A percentile compares a stretch with the other conserved stretches of the same genome.
Conservation (phyloP, 768 basidiomycete genomes). For the Rhizopogon salebrosus region DNA sequence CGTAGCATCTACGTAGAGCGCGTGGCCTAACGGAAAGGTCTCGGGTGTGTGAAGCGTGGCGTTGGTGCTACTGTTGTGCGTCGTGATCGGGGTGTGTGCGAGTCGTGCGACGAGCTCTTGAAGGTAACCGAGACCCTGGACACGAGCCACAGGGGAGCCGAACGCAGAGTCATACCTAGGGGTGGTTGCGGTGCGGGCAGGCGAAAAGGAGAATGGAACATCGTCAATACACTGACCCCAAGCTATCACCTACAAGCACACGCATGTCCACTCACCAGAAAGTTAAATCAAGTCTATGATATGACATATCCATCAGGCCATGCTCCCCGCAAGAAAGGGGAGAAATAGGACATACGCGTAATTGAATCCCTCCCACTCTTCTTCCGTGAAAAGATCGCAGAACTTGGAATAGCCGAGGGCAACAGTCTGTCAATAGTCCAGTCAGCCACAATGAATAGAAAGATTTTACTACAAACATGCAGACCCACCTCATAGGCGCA, state of each 20-base stretch:
- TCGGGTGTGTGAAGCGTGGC: slow-evolving; percentile 65
- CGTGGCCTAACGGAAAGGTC: slow-evolving; percentile 68
- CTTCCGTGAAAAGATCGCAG: slow-evolving; percentile 83
- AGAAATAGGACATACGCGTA: slow-evolving; percentile 49
- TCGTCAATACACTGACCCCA: neutral
- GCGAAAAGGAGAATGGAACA: neutral
- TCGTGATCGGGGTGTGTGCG: slow-evolving; percentile 64
- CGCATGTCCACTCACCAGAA: slow-evolving; percentile 43
- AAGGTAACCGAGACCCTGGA: slow-evolving; percentile 74
- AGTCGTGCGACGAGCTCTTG: slow-evolving; percentile 83
- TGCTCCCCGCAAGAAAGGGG: neutral
- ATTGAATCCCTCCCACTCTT: slow-evolving; percentile 92
- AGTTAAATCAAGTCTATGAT: slow-evolving; percentile 50
- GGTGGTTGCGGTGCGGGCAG: slow-evolving; percentile 13
- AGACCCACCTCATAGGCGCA: slow-evolving; percentile 75
- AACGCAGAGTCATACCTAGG: slow-evolving; percentile 65
- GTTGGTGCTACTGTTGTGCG: slow-evolving; percentile 81
- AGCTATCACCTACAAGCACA: neutral
- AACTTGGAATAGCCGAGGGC: slow-evolving; percentile 89
- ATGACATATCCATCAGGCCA: neutral
- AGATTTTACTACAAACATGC: neutral
- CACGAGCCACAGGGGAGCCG: slow-evolving; percentile 75
- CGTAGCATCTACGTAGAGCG: slow-evolving; percentile 79
- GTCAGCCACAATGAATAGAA: neutral
- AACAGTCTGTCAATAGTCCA: slow-evolving; percentile 57